A percentile compares a stretch with the other conserved stretches of the same genome.
phyloP scores from a whole-genome alignment of 2,329 filamentous ascomycete species.

The Purpureocillium takamizusanense region DNA sequence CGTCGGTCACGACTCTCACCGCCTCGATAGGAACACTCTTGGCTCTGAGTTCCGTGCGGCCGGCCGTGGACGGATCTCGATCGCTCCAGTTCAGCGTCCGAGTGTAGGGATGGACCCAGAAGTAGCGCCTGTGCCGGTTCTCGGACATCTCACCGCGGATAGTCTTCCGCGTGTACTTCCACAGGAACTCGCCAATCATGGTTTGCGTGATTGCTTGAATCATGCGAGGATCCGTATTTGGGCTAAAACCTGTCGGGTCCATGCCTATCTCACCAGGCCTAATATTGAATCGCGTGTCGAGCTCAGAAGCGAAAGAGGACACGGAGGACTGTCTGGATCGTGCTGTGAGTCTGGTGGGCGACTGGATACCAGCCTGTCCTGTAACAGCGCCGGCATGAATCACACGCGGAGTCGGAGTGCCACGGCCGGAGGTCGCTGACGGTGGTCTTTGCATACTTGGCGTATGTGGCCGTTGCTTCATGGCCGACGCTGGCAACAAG shows the following conservation, averaged over 20 bases:
- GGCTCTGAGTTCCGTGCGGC: slow-evolving; percentile 63
- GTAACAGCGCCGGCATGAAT: slow-evolving; percentile 36
- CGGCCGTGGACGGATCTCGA: slow-evolving; percentile 70
- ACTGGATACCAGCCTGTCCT: slow-evolving; percentile 37
- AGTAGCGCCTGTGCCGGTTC: slow-evolving; percentile 88
- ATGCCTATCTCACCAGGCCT: slow-evolving; percentile 45
- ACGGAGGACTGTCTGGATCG: slow-evolving; percentile 62
- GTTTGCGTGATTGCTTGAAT: slow-evolving; percentile 98
- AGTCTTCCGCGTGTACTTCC: slow-evolving; percentile 96
- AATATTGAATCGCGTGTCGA: slow-evolving; percentile 85
- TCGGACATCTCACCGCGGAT: slow-evolving; percentile 83
- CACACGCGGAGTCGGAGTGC: slow-evolving; percentile 49
- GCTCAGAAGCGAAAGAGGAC: slow-evolving; percentile 89
- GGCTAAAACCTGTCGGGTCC: slow-evolving; percentile 49
- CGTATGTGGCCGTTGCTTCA: slow-evolving; percentile 49
- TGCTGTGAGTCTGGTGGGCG: slow-evolving; percentile 30
- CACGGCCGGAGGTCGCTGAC: slow-evolving; percentile 39
- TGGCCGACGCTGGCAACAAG: slow-evolving; percentile 68
- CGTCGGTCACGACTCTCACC: slow-evolving; percentile 83
- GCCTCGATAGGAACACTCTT: slow-evolving; percentile 95
- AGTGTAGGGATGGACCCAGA: slow-evolving; percentile 98
- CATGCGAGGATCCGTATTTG: slow-evolving; percentile 87
- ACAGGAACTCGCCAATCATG: slow-evolving; percentile 98
- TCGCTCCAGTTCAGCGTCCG: slow-evolving; percentile 96
- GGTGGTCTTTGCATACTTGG: slow-evolving; percentile 41